A percentile compares a stretch with the other conserved stretches of the same genome.
phyloP scores from a whole-genome alignment of 164 flowering plant genomes.

The Taxillus chinensis region DNA sequence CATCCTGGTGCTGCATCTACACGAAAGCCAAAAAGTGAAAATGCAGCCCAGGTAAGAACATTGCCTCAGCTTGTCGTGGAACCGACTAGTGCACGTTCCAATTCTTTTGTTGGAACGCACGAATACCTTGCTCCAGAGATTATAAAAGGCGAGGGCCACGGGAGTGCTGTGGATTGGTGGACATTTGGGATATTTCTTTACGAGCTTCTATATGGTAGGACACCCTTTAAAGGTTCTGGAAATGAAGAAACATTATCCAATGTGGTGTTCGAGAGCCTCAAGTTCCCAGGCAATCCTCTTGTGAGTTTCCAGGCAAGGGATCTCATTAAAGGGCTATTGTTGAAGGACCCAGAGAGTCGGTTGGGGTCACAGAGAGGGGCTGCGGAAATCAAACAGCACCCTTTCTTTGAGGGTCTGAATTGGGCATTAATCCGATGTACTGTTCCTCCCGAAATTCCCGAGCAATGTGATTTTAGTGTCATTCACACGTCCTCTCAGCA shows the following conservation, averaged over 20 bases:
- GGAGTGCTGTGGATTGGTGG: conserved; percentile 60
- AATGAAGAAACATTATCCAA: conserved; percentile 57
- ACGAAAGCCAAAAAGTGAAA: conserved; percentile 22
- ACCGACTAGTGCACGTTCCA: conserved; percentile 44
- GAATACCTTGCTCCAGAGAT: conserved; percentile 47
- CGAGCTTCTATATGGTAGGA: conserved; percentile 38
- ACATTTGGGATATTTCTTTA: conserved; percentile 45
- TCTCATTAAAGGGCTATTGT: conserved; percentile 43
- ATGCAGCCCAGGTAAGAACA: conserved; percentile 20
- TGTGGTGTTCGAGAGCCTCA: conserved; percentile 42
- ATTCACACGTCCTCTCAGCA: conserved; percentile 9
- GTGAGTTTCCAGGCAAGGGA: conserved; percentile 57
- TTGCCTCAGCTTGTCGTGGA: conserved; percentile 47
- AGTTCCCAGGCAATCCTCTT: conserved; percentile 46
- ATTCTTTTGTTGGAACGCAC: conserved; percentile 47
- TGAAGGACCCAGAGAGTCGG: conserved; percentile 53
- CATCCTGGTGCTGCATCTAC: conserved; percentile 26
- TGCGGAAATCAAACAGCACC: conserved; percentile 59
- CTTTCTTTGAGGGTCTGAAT: conserved; percentile 55
- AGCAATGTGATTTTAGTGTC: conserved; percentile 22
- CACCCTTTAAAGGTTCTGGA: conserved; percentile 50
- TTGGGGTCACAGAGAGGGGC: conserved; percentile 54
- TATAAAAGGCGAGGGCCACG: conserved; percentile 53
- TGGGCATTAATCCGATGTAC: conserved; percentile 66
- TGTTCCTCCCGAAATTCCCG: conserved; percentile 49